A percentile compares a stretch with the other conserved stretches of the same genome.
These are phyloP conservation scores for Boletus patriciae DNA, from an alignment of 768 basidiomycete genomes.

Conservation along the genomic window DNA sequence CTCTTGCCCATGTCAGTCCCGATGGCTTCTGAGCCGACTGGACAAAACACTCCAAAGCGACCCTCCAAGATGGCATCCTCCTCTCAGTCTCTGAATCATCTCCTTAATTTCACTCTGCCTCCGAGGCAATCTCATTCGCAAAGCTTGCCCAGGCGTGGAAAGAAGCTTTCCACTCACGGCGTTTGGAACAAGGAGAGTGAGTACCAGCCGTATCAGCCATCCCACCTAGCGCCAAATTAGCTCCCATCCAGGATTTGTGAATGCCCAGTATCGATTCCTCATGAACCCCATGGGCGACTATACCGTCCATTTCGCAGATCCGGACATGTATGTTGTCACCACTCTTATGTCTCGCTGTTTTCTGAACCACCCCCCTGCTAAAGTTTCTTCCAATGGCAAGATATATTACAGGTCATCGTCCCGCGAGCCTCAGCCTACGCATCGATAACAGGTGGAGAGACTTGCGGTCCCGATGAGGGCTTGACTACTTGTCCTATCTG, in stretches of 20 bases:
- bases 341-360: background rate
- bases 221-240: slow-evolving; percentile 17
- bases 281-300: slow-evolving; percentile 92
- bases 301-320: slow-evolving; percentile 94
- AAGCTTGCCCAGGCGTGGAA: slow-evolving; percentile 71
- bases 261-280: slow-evolving; percentile 94
- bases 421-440: slow-evolving; percentile 78
- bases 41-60: slow-evolving; percentile 51
- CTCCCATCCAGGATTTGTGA: slow-evolving; percentile 77
- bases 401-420: slow-evolving; percentile 93
- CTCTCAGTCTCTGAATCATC: slow-evolving; percentile 70
- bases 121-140: slow-evolving; percentile 71
- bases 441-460: slow-evolving; percentile 53
- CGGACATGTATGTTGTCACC: slow-evolving; percentile 76
- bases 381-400: slow-evolving; percentile 95
- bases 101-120: slow-evolving; percentile 92
- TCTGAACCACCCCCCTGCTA: background rate
- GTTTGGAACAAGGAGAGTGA: slow-evolving; percentile 92
- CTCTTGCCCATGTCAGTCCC: slow-evolving; percentile 22
- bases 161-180: slow-evolving; percentile 60
- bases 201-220: slow-evolving; percentile 36
- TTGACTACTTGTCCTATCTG: slow-evolving; percentile 91
- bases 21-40: slow-evolving; percentile 28
- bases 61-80: slow-evolving; percentile 65
- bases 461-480: slow-evolving; percentile 51